A percentile compares a stretch with the other conserved stretches of the same genome.
phyloP scores from a whole-genome alignment of 2,329 filamentous ascomycete genomes.

The Leptosphaerulina australis region DNA sequence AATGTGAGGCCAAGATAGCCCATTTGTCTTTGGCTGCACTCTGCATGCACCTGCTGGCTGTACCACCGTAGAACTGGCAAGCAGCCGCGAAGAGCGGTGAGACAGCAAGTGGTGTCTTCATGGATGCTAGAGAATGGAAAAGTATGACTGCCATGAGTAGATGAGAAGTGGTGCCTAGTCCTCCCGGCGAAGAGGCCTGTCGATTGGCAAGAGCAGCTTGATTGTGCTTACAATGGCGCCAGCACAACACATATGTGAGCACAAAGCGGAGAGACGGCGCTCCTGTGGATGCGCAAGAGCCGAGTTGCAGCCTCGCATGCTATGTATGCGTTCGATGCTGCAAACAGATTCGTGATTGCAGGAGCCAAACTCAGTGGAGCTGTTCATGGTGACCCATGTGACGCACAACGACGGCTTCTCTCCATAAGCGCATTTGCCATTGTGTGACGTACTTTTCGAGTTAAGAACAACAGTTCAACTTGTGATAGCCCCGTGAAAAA shows the following conservation, averaged over 20 bases:
- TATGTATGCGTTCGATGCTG: constrained; percentile 18
- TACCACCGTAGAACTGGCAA: constrained; percentile 22
- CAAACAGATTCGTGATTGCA: constrained; percentile 22
- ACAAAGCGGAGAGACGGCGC: constrained; percentile 20
- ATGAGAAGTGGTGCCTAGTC: neutral
- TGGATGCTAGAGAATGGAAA: neutral
- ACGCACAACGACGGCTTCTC: constrained; percentile 14
- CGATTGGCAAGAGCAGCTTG: constrained; percentile 13
- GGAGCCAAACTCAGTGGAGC: constrained; percentile 22
- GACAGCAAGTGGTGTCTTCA: constrained; percentile 18
- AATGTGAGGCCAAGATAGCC: constrained; percentile 14
- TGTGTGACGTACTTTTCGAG: constrained; percentile 8
- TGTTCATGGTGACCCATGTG: constrained; percentile 23
- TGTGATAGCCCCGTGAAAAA: neutral
- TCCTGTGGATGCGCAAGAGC: constrained; percentile 21
- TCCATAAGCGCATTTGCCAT: constrained; percentile 8
- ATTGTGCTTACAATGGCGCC: constrained; percentile 23
- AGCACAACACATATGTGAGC: constrained; percentile 34
- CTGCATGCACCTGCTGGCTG: constrained; percentile 21
- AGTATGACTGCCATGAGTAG: neutral
- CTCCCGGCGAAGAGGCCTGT: neutral
- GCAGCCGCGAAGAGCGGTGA: constrained; percentile 29
- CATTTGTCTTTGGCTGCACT: constrained; percentile 9
- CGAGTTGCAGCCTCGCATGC: constrained; percentile 24
- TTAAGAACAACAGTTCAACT: neutral